Evolutionary conservation across 768 basidiomycete species (phyloP), one percentile per base, ranked within the genome.

Genomic region (Fomitopsis pulvina): DNA sequence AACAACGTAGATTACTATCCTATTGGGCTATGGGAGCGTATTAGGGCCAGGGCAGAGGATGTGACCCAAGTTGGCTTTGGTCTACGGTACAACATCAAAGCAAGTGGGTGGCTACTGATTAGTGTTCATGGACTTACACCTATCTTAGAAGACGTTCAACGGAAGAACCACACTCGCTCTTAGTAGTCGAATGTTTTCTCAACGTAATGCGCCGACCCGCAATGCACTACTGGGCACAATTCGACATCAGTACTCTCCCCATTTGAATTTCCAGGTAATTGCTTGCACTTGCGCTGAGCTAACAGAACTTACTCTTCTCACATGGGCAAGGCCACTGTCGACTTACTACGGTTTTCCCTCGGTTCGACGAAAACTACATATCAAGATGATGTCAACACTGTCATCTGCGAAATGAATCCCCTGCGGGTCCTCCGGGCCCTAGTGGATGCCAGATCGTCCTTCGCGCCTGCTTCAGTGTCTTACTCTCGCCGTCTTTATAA

Each of bases 191-290:
- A 66, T 39, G 22, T 27, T 55, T 12, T 8, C 47, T 14, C 34
- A 42, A 21, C 40, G 39, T 38, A 7, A 26, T 55, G 34, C 21
- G 25, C 14, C 42, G 26, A 47, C 14, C 3, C 49, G 50, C 7
- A 27, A 41, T 21, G 50, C 46, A n/a, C 26, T 92, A 32, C 61
- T 79, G 22, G 87, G 86, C 30, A 88, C 88, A 2, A 65, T 93
- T 42, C 78, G 76, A 50, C 85, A 92, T 64, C 86, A 89, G 58
- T 81, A 80, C 60, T 87, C 87, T 25, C 85, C 87, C 12, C 77
- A 79, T 34, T 55, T 76, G 29, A 69, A 62, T 55, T 61, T 72
- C 21, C 68, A 74, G 61, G 71, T 71, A 6, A 2, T 60, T 43
- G 12, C 9, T 41, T 20, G 22, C 22, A 9, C 10, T 34, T n/a